These are phyloP conservation scores for Wickerhamomyces canadensis DNA, from an alignment of 805 yeast genomes.

Conservation along the genomic window DNA sequence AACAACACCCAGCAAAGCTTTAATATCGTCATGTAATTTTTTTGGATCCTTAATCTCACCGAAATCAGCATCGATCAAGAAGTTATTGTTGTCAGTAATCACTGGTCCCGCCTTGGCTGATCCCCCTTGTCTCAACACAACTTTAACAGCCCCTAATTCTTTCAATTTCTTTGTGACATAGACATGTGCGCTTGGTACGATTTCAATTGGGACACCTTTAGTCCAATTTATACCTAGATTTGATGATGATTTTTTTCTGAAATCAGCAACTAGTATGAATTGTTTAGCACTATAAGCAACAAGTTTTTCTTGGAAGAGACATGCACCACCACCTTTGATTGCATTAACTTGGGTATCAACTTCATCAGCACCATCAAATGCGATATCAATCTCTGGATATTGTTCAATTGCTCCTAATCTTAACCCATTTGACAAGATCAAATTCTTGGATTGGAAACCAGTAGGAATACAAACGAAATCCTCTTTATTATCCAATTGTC, in stretches of 20 bases:
- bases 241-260: conserved; percentile 67
- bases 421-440: conserved; percentile 78
- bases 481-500: conserved; percentile 50
- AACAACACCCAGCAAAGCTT: conserved; percentile 83
- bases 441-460: conserved; percentile 89
- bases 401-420: conserved; percentile 78
- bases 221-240: conserved; percentile 76
- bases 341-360: conserved; percentile 76
- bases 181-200: conserved; percentile 82
- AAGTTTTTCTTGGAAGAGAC: conserved; percentile 91
- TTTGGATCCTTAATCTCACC: conserved; percentile 57
- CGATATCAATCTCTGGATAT: conserved; percentile 76
- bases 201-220: conserved; percentile 92
- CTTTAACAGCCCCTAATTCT: conserved; percentile 55
- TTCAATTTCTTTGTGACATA: conserved; percentile 64
- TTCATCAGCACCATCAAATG: conserved; percentile 99
- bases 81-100: conserved; percentile 92
- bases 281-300: conserved; percentile 76
- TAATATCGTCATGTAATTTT: conserved; percentile 58
- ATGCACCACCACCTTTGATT: conserved; percentile 99
- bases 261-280: conserved; percentile 89
- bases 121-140: conserved; percentile 77
- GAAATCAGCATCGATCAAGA: conserved; percentile 88
- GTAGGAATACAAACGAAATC: conserved; percentile 84
- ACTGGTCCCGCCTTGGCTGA: conserved; percentile 95